These are phyloP conservation scores for Massariosphaeria phaeospora DNA, from an alignment of 495 filamentous ascomycete genomes.

Conservation along the genomic window DNA sequence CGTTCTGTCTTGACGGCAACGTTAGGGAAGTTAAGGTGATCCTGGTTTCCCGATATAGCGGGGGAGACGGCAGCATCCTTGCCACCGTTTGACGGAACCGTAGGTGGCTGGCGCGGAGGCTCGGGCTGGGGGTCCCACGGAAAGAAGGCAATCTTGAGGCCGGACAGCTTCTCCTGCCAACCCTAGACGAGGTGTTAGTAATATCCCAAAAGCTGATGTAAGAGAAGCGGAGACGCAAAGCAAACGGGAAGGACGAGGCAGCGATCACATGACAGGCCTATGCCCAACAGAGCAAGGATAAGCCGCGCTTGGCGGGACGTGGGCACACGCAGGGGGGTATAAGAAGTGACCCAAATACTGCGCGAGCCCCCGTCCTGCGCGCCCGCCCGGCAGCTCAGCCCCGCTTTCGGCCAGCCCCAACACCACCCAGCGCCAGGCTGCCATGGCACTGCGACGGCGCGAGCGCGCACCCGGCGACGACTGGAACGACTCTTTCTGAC, in stretches of 20 bases:
- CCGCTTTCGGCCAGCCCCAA: conserved; percentile 33
- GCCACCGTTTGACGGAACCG: conserved; percentile 57
- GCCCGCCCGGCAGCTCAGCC: conserved; percentile 28
- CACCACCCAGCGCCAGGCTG: conserved; percentile 25
- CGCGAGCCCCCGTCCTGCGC: conserved; percentile 29
- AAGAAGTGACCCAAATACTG: conserved; percentile 36
- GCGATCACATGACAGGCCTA: conserved; percentile 27
- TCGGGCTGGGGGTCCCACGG: conserved; percentile 82
- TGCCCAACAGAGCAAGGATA: conserved; percentile 26
- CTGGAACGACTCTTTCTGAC: conserved; percentile 18
- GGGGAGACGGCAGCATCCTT: conserved; percentile 40
- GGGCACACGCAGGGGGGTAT: conserved; percentile 30
- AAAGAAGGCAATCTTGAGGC: conserved; percentile 75
- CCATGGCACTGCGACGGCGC: conserved; percentile 12
- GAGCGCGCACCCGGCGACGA: conserved; percentile 14
- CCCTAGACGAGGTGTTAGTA: conserved; percentile 49
- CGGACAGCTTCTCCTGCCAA: conserved; percentile 88
- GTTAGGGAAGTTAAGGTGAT: conserved; percentile 38
- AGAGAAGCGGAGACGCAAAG: not conserved
- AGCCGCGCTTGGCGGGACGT: conserved; percentile 28
- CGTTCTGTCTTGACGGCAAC: conserved; percentile 71
- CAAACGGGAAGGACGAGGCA: conserved; percentile 4
- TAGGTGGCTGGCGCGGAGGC: conserved; percentile 51
- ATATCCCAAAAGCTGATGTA: not conserved
- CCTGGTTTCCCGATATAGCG: conserved; percentile 26